A percentile compares a stretch with the other conserved stretches of the same genome.
Evolutionary conservation across 108 stramenopile genomes (phyloP).

Genomic region (Fragilariopsis cylindrus): DNA sequence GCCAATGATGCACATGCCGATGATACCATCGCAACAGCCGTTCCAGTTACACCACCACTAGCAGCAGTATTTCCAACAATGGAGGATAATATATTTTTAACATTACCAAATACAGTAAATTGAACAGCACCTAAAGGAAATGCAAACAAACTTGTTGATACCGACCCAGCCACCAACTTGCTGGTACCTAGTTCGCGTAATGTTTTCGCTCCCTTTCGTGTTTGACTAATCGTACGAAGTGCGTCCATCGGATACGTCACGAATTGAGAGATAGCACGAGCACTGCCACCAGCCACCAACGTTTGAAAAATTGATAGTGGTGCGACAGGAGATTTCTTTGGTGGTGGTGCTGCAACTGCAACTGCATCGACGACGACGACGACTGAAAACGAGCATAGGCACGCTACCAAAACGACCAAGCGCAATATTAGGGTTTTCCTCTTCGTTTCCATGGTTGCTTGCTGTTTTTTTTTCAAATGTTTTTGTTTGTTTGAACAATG

Average conservation of each 20-base stretch:
- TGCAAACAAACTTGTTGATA: constrained; percentile 62
- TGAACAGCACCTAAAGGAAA: constrained; percentile 61
- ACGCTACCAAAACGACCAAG: no score
- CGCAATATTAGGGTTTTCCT: no score
- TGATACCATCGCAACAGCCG: constrained; percentile 41
- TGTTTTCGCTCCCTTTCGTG: constrained; percentile 55
- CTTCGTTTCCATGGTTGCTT: no score
- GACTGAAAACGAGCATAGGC: no score
- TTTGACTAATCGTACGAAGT: constrained; percentile 68
- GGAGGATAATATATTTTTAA: neutral
- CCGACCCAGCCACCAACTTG: constrained; percentile 33
- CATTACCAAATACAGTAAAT: constrained; percentile 54
- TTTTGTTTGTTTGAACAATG: no score
- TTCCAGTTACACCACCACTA: neutral
- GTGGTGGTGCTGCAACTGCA: no score
- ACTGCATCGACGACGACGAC: no score
- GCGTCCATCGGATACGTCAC: constrained; percentile 72
- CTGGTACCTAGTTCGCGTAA: neutral
- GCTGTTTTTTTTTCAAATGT: no score
- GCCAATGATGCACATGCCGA: constrained; percentile 51
- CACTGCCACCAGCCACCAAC: constrained; percentile 43
- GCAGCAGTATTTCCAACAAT: no score
- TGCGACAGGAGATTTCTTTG: no score
- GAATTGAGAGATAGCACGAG: constrained; percentile 53
- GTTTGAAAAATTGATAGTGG: neutral